Evolutionary conservation across 257 asterid genomes (phyloP).

Genomic region (Primulina huaijiensis): DNA sequence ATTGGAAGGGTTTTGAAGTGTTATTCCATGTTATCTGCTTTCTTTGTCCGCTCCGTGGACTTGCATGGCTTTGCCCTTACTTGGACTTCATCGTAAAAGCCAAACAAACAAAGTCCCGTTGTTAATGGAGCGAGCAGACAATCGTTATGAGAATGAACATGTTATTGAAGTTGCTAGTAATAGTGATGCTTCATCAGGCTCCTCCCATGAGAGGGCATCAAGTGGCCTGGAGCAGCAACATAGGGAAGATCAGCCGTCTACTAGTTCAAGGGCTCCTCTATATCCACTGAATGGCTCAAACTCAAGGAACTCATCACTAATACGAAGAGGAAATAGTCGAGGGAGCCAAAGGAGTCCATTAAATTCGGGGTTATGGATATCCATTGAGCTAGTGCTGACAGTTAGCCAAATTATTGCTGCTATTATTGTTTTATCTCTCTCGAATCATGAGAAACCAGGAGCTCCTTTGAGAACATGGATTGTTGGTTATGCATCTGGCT

Average conservation of each 20-base stretch:
- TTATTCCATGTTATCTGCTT: constrained; percentile 48
- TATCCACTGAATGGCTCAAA: constrained; percentile 56
- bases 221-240: constrained; percentile 46
- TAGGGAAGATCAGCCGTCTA: constrained; percentile 56
- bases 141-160: constrained; percentile 40
- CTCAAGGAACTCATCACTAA: constrained; percentile 55
- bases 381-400: constrained; percentile 66
- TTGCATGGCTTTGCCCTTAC: constrained; percentile 61
- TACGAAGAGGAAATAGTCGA: constrained; percentile 63
- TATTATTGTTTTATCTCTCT: constrained; percentile 59
- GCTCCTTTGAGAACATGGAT: constrained; percentile 82
- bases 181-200: constrained; percentile 49
- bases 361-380: constrained; percentile 82
- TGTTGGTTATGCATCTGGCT: constrained; percentile 87
- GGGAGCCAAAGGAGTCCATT: constrained; percentile 76
- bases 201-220: constrained; percentile 48
- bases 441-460: constrained; percentile 73
- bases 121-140: constrained; percentile 66
- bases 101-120: constrained; percentile 45
- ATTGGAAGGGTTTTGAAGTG: constrained; percentile 19
- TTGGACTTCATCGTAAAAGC: constrained; percentile 59
- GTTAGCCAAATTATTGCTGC: constrained; percentile 87
- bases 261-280: constrained; percentile 50
- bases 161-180: constrained; percentile 64
- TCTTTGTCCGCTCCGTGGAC: constrained; percentile 34